Percentiles rank a stretch among this genome's conserved stretches.
phyloP scores from a whole-genome alignment of 2,329 filamentous ascomycete species.

The Penicillium digitatum region DNA sequence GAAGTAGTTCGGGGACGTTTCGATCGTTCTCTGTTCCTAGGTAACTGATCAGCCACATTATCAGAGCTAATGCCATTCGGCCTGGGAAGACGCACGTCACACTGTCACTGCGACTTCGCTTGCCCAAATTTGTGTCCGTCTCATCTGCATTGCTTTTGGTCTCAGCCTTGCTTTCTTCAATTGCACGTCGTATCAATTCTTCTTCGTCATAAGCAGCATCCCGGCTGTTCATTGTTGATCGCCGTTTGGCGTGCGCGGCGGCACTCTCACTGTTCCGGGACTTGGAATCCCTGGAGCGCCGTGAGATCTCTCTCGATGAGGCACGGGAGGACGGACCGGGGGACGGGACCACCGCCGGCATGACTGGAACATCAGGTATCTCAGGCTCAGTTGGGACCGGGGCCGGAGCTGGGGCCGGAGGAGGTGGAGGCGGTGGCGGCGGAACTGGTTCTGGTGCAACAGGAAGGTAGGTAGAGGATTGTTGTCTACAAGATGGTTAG shows the following conservation, averaged over 20 bases:
- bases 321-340: constrained; percentile 44
- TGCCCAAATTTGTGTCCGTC: constrained; percentile 61
- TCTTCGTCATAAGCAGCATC: constrained; percentile 95
- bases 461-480: constrained; percentile 62
- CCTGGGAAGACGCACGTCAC: constrained; percentile 69
- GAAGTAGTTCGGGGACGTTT: constrained; percentile 85
- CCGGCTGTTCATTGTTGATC: constrained; percentile 96
- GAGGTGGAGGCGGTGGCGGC: neutral
- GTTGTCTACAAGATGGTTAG: constrained; percentile 49
- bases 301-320: constrained; percentile 41
- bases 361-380: neutral
- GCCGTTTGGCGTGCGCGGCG: constrained; percentile 67
- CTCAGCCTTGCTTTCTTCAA: constrained; percentile 92
- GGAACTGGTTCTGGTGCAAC: constrained; percentile 41
- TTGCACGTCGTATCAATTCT: constrained; percentile 78
- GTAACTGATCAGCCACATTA: constrained; percentile 25
- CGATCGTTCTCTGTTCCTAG: constrained; percentile 63
- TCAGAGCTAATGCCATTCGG: constrained; percentile 18
- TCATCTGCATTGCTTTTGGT: constrained; percentile 55
- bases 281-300: constrained; percentile 41
- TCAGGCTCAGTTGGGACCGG: neutral
- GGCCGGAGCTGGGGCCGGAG: neutral
- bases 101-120: constrained; percentile 83
- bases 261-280: constrained; percentile 49
- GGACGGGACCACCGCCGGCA: neutral